Base-by-base conservation (phyloP, 139 green algal species). In the Coccomyxa sp. region DNA sequence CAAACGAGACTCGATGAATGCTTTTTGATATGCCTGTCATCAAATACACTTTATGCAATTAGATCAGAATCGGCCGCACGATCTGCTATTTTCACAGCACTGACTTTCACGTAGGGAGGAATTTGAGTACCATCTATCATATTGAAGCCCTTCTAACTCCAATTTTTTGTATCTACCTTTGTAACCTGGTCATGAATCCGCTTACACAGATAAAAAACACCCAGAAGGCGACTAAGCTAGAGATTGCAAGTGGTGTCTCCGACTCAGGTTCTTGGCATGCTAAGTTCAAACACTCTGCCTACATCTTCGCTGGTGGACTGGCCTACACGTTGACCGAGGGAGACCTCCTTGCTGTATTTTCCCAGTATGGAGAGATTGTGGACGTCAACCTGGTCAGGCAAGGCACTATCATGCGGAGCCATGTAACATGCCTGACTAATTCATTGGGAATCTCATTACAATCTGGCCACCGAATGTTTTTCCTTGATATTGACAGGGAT, bases 131-230 rank as follows among this genome's bases (percentile, higher is more conserved):
- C 3, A 7, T 51, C 7, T 51, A 51, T 7, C 3, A 51, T 51
- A 51, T 7, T 11, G 3, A 51, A 51, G 38, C 38, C 38, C 38
- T 51, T 51, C 38, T 51, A 51, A 51, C 7, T 51, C 38, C 38
- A 51, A 51, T 51, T 11, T n/a, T n/a, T n/a, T n/a, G n/a, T n/a
- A 51, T 51, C 38, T 51, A 11, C 38, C 38, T 51, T 7, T 51
- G 38, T 51, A 51, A 57, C 21, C 0, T n/a, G 10, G 28, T 13
- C 12, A 98, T 96, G 92, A 96, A 97, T 77, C 88, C 90, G 11
- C 83, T 98, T 28, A 98, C 95, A 31, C 95, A 99, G 84, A 97
- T 99, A 63, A 98, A 97, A 45, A 98, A 98, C 82, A 98, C 93
- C 0, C 93, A 97, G 84, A 96, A 96, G 84, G 89, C 90, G 27